Evolutionary conservation across 192 early-diverging fungal species (phyloP), one percentile per base, ranked within the genome.

Genomic region (Coemansia sp.): DNA sequence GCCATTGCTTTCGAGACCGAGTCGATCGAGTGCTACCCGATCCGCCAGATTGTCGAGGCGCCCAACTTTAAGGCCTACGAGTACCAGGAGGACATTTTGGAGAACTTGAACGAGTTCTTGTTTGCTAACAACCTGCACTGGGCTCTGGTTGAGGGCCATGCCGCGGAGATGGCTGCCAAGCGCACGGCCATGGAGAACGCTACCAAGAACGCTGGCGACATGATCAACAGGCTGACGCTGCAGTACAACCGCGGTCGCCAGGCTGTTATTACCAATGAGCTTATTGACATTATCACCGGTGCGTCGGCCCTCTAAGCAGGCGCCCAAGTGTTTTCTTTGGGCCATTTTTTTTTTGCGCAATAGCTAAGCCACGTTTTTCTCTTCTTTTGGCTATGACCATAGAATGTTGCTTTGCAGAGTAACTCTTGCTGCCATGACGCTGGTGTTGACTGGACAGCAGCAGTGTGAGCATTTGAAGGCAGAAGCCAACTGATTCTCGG

Each of bases 101-200:
- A 87, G 72, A 86, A 93, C 83, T 88, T 92, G 61, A 87, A 91
- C 76, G 89, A 98, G 84, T 98, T 97, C 83, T 76, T 90, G 60
- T 87, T 98, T 57, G 93, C 93, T 74, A 97, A 97, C 86, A 83
- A 83, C 70, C 63, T 99, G 68, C 94, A 92, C 89, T 95, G 92
- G 91, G 95, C 88, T 63, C 82, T 99, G 58, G 90, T 92, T 56
- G 97, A 99, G 82, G 94, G 95, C 56, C 93, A 97, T 70, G 94
- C 94, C 41, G 84, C 93, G 24, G 97, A 99, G 76, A 90, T 97
- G 89, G 87, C 90, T 56, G 91, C 97, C 61, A 94, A 93, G 87
- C 89, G 95, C 62, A 90, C 91, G 66, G 97, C 97, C 65, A 99
- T 98, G 97, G 97, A 99, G 87, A 99, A 99, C 80, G 95, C 97